Conservation (phyloP, 1,284 basidiomycete genomes). For the Sutorius eximius region DNA sequence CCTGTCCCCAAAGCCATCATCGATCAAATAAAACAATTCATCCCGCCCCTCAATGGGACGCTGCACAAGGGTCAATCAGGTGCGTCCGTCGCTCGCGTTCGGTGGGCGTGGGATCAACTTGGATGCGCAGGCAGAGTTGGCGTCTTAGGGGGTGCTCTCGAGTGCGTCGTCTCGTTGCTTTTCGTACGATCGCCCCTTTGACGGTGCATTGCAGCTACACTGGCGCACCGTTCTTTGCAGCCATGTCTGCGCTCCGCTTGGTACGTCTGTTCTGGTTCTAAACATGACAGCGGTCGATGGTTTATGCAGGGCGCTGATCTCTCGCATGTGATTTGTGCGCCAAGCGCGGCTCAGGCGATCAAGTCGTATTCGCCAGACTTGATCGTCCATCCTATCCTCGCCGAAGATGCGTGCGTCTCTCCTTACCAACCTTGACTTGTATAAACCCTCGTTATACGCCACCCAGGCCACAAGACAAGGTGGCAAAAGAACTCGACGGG, state of each 20-base stretch:
- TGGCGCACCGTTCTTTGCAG: conserved; percentile 93
- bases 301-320: conserved; percentile 78
- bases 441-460: neutral
- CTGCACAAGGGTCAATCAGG: conserved; percentile 97
- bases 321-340: conserved; percentile 96
- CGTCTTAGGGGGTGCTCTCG: conserved; percentile 89
- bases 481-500: conserved; percentile 61
- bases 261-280: conserved; percentile 42
- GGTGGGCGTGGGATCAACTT: conserved; percentile 1
- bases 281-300: neutral
- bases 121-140: conserved; percentile 74
- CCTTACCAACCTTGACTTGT: neutral
- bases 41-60: conserved; percentile 81
- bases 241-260: conserved; percentile 83
- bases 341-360: conserved; percentile 85
- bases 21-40: conserved; percentile 72
- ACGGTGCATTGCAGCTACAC: conserved; percentile 63
- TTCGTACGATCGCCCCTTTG: neutral
- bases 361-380: conserved; percentile 96
- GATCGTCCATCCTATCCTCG: conserved; percentile 92
- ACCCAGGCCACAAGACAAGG: conserved; percentile 45
- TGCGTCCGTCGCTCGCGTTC: conserved; percentile 29
- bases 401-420: conserved; percentile 49
- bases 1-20: conserved; percentile 57
- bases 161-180: conserved; percentile 51